Base-by-base conservation (phyloP, 352 stramenopile genomes). In the Phytophthora tentaculata region DNA sequence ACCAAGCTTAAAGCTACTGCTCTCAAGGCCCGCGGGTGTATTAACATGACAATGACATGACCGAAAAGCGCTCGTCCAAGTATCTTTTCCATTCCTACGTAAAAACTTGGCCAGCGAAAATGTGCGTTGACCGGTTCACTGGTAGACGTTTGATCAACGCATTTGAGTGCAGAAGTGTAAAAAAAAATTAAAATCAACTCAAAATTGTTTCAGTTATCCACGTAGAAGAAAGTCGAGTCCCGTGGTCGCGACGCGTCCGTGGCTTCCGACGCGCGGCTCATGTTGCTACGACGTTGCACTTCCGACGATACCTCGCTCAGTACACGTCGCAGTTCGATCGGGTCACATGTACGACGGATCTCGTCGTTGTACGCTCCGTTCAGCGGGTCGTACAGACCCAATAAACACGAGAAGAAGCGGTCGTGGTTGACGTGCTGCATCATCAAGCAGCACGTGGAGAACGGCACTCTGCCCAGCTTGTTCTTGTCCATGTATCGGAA, bases 401-500 rank as follows among this genome's bases (percentile, higher is more conserved):
- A 59, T 14, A 96, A 61, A 61, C 86, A 93, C 26, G 86, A 94
- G 65, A 96, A 93, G 70, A 96, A 96, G 2, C 88, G 88, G 60
- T 96, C 88, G 63, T 94, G 88, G 69, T 96, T 91, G 45, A 94
- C 88, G 56, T 96, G 88, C 64, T 94, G 86, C 48, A 96, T 86
- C 81, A 96, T 93, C 22, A 96, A 75, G 51, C 86, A 96, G 61
- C 85, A 94, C 20, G 88, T 94, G 32, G 88, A 81, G 43, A 96
- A 96, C 3, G 84, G 86, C 37, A 96, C 83, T 20, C 85, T 82
- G 41, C 88, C 88, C 20, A 96, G 54, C 16, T 84, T 76, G 61
- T 88, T 92, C 67, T 96, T 96, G 73, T 96, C 88, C 88, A 96
- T 94, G 67, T 96, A 96, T 2, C 88, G 81, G 74, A 94, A 94